Conservation (phyloP, 345 rosid species). For the Cardamine chenopodiifolia region DNA sequence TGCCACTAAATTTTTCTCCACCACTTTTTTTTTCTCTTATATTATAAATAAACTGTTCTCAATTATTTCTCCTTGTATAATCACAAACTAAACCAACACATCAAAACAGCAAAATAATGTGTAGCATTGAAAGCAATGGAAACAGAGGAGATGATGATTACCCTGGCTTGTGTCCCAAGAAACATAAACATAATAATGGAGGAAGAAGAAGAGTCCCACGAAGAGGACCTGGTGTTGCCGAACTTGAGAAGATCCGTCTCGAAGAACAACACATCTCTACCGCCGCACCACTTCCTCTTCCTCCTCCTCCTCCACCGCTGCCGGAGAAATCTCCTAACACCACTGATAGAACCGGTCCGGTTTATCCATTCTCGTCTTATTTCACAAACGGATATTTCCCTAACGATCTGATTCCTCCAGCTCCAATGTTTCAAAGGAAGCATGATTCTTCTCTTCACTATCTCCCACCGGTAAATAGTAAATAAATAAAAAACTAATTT, state of each 20-base stretch:
- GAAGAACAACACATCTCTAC: constrained; percentile 51
- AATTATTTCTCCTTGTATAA: constrained; percentile 10
- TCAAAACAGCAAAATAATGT: constrained; percentile 51
- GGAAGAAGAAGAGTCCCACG: constrained; percentile 48
- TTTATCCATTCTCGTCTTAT: constrained; percentile 39
- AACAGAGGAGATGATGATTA: constrained; percentile 31
- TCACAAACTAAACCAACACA: constrained; percentile 1
- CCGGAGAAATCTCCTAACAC: constrained; percentile 33
- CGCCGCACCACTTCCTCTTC: background rate
- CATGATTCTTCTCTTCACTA: constrained; percentile 43
- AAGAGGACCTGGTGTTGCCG: constrained; percentile 88
- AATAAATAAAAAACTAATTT: background rate
- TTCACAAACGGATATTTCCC: constrained; percentile 42
- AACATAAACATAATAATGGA: constrained; percentile 42
- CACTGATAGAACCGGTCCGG: constrained; percentile 32
- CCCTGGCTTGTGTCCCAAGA: constrained; percentile 46
- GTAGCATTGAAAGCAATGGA: constrained; percentile 49
- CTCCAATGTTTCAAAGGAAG: constrained; percentile 47
- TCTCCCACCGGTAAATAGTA: constrained; percentile 47
- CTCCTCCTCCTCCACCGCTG: constrained; percentile 15
- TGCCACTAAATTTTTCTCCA: constrained; percentile 33
- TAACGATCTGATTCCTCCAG: constrained; percentile 42
- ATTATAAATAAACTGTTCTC: constrained; percentile 18
- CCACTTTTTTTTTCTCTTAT: background rate
- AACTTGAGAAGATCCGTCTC: constrained; percentile 73